A percentile compares a stretch with the other conserved stretches of the same genome.
Evolutionary conservation across 371 early-diverging fungal genomes (phyloP).

Genomic region (Apophysomyces elegans): DNA sequence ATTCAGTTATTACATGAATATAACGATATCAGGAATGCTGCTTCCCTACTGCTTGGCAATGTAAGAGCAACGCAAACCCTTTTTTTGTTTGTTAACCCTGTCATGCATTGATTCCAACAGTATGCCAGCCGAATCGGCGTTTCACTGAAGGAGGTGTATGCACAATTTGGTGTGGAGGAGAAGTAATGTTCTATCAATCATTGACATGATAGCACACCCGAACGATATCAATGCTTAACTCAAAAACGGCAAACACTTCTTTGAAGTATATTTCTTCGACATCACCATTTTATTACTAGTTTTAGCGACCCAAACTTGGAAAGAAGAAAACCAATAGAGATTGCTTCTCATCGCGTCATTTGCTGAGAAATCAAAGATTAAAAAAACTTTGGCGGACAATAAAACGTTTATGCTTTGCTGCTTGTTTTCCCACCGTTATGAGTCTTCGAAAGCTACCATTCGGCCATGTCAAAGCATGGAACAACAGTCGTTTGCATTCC

Average conservation of each 20-base stretch:
- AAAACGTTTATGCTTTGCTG: constrained; percentile 2
- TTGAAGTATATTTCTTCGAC: too few species aligned
- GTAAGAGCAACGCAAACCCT: constrained; percentile 7
- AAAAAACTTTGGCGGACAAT: constrained; percentile 3
- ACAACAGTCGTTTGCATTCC: background rate
- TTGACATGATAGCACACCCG: too few species aligned
- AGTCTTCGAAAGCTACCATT: constrained; percentile 1
- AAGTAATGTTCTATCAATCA: too few species aligned
- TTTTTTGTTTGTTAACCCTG: background rate
- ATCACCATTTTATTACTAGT: too few species aligned
- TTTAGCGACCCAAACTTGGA: too few species aligned
- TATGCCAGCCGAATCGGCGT: background rate
- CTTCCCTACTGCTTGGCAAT: constrained; percentile 15
- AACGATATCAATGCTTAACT: too few species aligned
- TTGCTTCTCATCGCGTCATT: constrained; percentile 10
- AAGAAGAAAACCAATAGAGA: background rate
- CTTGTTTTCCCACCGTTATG: background rate
- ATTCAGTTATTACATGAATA: constrained; percentile 27
- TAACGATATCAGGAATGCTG: constrained; percentile 24
- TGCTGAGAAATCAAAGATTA: constrained; percentile 10
- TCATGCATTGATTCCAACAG: background rate
- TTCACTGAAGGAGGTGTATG: background rate
- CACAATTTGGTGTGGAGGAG: constrained; percentile 4
- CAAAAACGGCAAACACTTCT: too few species aligned
- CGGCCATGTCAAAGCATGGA: background rate